These are phyloP conservation scores for Globisporangium cederbergense DNA, from an alignment of 352 stramenopile species.

Conservation along the genomic window DNA sequence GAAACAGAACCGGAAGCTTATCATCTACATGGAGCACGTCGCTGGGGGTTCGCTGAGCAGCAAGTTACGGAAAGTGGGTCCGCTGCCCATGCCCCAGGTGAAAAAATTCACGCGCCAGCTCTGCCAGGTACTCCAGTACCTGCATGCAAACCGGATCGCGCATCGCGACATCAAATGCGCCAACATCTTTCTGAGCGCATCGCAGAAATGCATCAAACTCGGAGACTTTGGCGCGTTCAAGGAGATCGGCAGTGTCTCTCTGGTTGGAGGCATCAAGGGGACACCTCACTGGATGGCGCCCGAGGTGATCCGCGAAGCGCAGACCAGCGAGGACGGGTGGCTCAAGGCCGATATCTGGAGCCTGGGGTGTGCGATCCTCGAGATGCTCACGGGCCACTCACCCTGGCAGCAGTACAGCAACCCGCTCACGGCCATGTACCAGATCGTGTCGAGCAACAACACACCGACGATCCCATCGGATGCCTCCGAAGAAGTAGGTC, in stretches of 20 bases:
- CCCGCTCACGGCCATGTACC: slow-evolving; percentile 89
- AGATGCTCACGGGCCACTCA: slow-evolving; percentile 91
- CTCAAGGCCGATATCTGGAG: slow-evolving; percentile 92
- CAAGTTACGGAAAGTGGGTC: slow-evolving; percentile 46
- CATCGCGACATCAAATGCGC: slow-evolving; percentile 89
- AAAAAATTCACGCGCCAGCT: slow-evolving; percentile 82
- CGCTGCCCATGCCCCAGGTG: slow-evolving; percentile 34
- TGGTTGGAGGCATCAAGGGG: slow-evolving; percentile 81
- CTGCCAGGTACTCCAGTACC: slow-evolving; percentile 74
- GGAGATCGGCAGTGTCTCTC: slow-evolving; percentile 54
- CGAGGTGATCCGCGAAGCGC: slow-evolving; percentile 78
- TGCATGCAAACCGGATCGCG: slow-evolving; percentile 86
- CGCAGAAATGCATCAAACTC: slow-evolving; percentile 50
- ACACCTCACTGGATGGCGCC: slow-evolving; percentile 92
- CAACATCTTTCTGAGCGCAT: slow-evolving; percentile 66
- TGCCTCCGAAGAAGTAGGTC: slow-evolving; percentile 47
- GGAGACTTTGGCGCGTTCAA: slow-evolving; percentile 81
- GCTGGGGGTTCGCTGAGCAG: slow-evolving; percentile 70
- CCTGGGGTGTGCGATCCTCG: slow-evolving; percentile 88
- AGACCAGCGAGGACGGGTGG: slow-evolving; percentile 63
- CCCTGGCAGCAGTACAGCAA: slow-evolving; percentile 89
- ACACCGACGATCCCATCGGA: slow-evolving; percentile 57
- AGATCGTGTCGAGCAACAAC: slow-evolving; percentile 76
- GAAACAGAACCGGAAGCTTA: slow-evolving; percentile 50
- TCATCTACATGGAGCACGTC: slow-evolving; percentile 89